A percentile compares a stretch with the other conserved stretches of the same genome.
Evolutionary conservation across 1,284 basidiomycete species (phyloP).

Genomic region (Neolentinus lepideus): DNA sequence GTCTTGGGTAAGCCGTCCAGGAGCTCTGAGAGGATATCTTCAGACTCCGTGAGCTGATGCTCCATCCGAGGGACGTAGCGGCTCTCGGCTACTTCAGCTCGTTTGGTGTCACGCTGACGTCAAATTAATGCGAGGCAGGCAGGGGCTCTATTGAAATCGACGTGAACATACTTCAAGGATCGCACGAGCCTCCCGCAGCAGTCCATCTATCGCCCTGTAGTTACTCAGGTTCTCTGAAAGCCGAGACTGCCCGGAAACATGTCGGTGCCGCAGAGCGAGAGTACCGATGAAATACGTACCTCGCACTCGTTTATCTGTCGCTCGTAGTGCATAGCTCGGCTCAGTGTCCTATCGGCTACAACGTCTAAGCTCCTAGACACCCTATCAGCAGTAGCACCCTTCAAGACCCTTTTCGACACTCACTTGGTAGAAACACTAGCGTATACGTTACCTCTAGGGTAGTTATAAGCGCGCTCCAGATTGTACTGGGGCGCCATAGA

Average conservation of each 20-base stretch:
- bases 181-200: slow-evolving; percentile 52
- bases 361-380: slow-evolving; percentile 24
- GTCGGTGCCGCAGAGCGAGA: slow-evolving; percentile 10
- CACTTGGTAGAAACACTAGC: neutral
- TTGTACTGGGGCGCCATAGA: neutral
- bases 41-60: slow-evolving; percentile 48
- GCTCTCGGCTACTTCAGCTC: slow-evolving; percentile 46
- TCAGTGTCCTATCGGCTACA: slow-evolving; percentile 37
- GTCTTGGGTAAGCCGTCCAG: slow-evolving; percentile 51
- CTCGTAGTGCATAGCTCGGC: slow-evolving; percentile 49
- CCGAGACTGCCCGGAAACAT: slow-evolving; percentile 34
- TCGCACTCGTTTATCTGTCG: slow-evolving; percentile 64
- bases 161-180: slow-evolving; percentile 43
- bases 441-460: neutral
- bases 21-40: slow-evolving; percentile 41
- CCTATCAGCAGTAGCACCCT: neutral
- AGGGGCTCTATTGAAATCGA: neutral
- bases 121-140: too few relatives aligned
- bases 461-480: neutral
- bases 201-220: slow-evolving; percentile 60
- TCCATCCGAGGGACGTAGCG: slow-evolving; percentile 55
- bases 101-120: slow-evolving; percentile 54
- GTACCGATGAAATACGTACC: slow-evolving; percentile 23
- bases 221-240: slow-evolving; percentile 63
- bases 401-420: neutral